These are phyloP conservation scores for Pyracantha coccinea DNA, from an alignment of 331 rosid genomes.

Conservation along the genomic window DNA sequence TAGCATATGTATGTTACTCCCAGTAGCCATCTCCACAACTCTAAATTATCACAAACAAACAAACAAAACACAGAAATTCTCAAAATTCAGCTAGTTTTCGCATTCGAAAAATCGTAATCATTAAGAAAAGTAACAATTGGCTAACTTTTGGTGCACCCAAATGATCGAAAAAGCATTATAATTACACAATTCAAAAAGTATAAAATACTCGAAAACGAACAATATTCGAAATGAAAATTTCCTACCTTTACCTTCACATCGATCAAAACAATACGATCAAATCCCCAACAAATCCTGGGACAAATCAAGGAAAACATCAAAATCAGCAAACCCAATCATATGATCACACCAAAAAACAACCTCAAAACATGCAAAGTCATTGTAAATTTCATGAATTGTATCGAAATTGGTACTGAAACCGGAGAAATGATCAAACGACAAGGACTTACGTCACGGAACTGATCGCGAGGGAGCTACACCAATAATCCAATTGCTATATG, in stretches of 20 bases:
- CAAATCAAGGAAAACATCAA: neutral
- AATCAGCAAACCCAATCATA: neutral
- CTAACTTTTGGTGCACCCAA: neutral
- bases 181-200: neutral
- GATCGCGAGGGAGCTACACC: neutral
- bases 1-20: constrained; percentile 41
- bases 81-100: neutral
- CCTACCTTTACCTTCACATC: constrained; percentile 43
- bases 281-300: constrained; percentile 27
- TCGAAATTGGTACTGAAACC: neutral
- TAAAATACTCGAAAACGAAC: neutral
- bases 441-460: neutral
- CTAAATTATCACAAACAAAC: constrained; percentile 20
- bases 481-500: neutral
- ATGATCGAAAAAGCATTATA: neutral
- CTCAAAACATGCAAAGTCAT: neutral
- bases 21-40: constrained; percentile 48
- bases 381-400: neutral
- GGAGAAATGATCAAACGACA: neutral
- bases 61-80: neutral
- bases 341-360: neutral
- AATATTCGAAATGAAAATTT: constrained; percentile 18
- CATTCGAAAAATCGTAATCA: neutral
- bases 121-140: neutral
- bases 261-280: constrained; percentile 20